Evolutionary conservation across 257 asterid species (phyloP), one percentile per base, ranked within the genome.

Genomic region (Solanum pinnatisectum): DNA sequence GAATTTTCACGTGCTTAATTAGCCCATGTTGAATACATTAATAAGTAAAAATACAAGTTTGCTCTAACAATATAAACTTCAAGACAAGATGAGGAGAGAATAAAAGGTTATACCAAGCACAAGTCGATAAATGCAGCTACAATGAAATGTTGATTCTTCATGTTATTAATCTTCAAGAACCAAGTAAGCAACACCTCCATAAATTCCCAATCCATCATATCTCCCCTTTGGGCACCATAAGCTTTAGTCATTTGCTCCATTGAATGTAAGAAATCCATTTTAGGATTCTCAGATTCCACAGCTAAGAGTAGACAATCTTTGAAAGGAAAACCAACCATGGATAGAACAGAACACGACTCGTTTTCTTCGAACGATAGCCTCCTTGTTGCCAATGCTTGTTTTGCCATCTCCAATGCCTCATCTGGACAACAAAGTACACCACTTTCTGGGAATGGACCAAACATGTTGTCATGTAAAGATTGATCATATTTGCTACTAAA

Each of bases 81-180:
- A 15, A 16, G 15, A 35, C 1, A 42, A 0, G 52, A 42, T 30
- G 72, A 71, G 16, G 56, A 73, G 46, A 86, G 84, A 74, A 72
- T 4, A 9, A 4, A 35, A 73, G 27, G 30, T 32, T 67, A 67
- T 71, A 60, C 39, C 52, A 76, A 73, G 20, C 88, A 87, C 85
- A 87, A 37, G 70, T 87, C 88, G 32, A 87, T 40, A 59, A 87
- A 87, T 52, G 88, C 88, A 49, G 33, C 73, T 6, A 77, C 86
- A 27, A 87, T 87, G n/a, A 59, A 77, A 87, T 76, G 65, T 13
- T 87, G 86, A 77, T 52, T 76, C 36, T 74, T 76, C 32, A 12
- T 76, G 30, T 59, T 77, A 42, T 87, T 87, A 18, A 87, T 77
- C 88, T 32, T 87, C 77, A 87, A 77, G 86, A 73, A 87, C 88